Conservation (phyloP, 345 rosid species). For the Excoecaria agallocha region DNA sequence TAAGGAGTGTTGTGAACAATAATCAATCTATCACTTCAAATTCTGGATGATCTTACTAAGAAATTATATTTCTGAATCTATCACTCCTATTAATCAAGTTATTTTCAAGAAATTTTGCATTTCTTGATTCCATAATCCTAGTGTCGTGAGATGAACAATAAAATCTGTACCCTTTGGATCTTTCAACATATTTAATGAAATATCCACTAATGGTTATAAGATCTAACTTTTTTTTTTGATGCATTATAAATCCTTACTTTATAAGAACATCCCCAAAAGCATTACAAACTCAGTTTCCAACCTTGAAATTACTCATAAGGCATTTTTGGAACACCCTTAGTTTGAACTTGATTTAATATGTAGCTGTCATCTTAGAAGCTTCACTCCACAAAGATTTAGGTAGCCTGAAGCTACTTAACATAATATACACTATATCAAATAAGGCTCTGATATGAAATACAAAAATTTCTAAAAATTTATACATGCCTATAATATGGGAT, state of each 20-base stretch:
- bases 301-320: conserved; percentile 6
- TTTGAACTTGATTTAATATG: not conserved
- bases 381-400: too few relatives aligned
- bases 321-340: not conserved
- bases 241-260: not conserved
- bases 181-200: conserved; percentile 11
- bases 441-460: too few relatives aligned
- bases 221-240: not conserved
- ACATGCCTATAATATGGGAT: too few relatives aligned
- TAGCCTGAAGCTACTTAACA: too few relatives aligned
- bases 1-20: not conserved
- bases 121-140: not conserved
- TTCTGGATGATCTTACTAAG: not conserved
- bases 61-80: too few relatives aligned
- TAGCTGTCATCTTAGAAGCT: too few relatives aligned
- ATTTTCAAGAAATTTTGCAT: too few relatives aligned
- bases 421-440: too few relatives aligned
- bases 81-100: not conserved
- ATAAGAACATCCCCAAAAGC: not conserved
- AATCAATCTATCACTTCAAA: not conserved
- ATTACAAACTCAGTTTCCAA: not conserved
- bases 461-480: too few relatives aligned
- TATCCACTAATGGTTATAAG: not conserved
- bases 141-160: conserved; percentile 1
- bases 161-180: not conserved